phyloP scores from a whole-genome alignment of 2,329 filamentous ascomycete species.

The Daldinia eschscholtzii region DNA sequence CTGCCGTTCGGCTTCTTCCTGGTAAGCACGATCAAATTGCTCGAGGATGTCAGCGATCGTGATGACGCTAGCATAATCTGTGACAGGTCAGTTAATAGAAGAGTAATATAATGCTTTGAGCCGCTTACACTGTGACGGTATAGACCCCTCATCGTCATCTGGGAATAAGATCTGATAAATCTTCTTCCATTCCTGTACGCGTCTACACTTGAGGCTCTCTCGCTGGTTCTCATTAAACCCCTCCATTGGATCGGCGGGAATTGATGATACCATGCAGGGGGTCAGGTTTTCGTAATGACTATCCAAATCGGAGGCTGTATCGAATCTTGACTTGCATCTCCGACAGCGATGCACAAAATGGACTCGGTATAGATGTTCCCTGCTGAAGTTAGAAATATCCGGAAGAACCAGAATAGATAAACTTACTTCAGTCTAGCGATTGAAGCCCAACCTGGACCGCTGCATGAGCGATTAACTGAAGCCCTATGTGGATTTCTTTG shows the following conservation, averaged over 20 bases:
- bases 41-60: slow-evolving; percentile 12
- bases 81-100: neutral
- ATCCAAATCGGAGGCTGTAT: neutral
- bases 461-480: slow-evolving; percentile 10
- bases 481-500: slow-evolving; percentile 7
- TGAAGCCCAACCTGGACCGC: slow-evolving; percentile 2
- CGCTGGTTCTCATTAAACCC: slow-evolving; percentile 6
- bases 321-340: slow-evolving; percentile 11
- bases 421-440: slow-evolving; percentile 13
- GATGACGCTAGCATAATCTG: slow-evolving; percentile 3
- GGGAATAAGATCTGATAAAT: slow-evolving; percentile 16
- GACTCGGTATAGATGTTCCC: slow-evolving; percentile 9
- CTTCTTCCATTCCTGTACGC: slow-evolving; percentile 13
- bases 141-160: slow-evolving; percentile 3
- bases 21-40: slow-evolving; percentile 9
- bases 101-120: neutral
- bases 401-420: neutral
- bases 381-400: neutral
- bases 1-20: slow-evolving; percentile 3
- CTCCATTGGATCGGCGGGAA: slow-evolving; percentile 7
- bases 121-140: slow-evolving; percentile 10
- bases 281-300: slow-evolving; percentile 4
- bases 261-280: slow-evolving; percentile 1
- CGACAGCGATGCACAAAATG: slow-evolving; percentile 6
- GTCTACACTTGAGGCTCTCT: neutral